These are phyloP conservation scores for Phytophthora brassicae DNA, from an alignment of 352 stramenopile species.

Conservation along the genomic window DNA sequence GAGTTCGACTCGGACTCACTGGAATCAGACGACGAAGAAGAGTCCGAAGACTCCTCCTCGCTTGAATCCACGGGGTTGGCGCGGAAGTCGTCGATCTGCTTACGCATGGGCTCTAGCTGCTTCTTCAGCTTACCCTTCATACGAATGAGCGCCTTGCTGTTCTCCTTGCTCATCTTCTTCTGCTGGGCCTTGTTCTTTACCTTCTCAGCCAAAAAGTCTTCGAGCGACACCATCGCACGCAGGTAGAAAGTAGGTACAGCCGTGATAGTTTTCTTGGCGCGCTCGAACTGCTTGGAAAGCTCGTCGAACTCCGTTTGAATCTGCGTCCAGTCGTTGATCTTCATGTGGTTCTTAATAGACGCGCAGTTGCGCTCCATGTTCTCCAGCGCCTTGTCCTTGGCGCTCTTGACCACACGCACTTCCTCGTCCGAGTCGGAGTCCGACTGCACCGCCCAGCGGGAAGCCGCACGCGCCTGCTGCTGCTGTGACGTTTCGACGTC, in stretches of 20 bases:
- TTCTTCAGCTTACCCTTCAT: constrained; percentile 98
- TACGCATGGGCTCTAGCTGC: constrained; percentile 92
- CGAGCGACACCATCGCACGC: constrained; percentile 91
- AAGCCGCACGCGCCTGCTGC: constrained; percentile 69
- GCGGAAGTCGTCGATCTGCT: constrained; percentile 90
- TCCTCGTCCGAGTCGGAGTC: constrained; percentile 87
- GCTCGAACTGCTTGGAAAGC: constrained; percentile 91
- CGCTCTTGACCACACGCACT: constrained; percentile 95
- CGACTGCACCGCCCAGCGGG: constrained; percentile 80
- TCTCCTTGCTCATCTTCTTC: constrained; percentile 97
- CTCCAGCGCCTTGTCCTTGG: constrained; percentile 90
- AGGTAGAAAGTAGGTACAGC: constrained; percentile 92
- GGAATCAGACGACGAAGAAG: constrained; percentile 13
- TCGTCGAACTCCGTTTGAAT: constrained; percentile 96
- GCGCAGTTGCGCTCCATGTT: constrained; percentile 68
- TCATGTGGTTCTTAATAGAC: constrained; percentile 91
- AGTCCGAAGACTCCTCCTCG: constrained; percentile 48
- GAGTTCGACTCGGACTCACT: constrained; percentile 17
- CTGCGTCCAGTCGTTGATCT: constrained; percentile 95
- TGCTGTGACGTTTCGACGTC: constrained; percentile 77
- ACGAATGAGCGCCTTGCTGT: constrained; percentile 95
- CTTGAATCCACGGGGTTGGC: constrained; percentile 87
- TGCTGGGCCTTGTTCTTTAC: constrained; percentile 96
- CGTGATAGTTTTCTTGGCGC: constrained; percentile 85
- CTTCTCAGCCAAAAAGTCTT: constrained; percentile 91